Base-by-base conservation (phyloP, 2,329 filamentous ascomycete species). In the Microcera coccophila region DNA sequence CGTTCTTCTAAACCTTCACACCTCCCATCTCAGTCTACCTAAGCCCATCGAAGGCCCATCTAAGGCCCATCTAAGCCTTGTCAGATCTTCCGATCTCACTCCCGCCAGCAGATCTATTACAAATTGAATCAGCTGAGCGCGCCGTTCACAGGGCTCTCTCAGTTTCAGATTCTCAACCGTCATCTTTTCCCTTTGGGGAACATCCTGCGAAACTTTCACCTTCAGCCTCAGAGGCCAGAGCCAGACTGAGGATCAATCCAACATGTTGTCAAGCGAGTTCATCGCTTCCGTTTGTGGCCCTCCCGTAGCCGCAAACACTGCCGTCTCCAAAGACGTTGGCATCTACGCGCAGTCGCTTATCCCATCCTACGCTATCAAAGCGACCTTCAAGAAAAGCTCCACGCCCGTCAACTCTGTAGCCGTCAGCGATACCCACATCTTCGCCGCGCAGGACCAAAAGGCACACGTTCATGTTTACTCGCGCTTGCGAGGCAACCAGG, bases 401-500 rank as follows among this genome's bases (percentile, higher is more conserved):
- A 82, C 84, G n/a, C 76, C 84, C 19, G 72, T 77, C 44, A 87
- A 91, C 64, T 85, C 87, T 55, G 71, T 98, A 42, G 90, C 89
- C 21, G 76, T 90, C 55, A 94, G 78, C 65, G 74, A 79, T 34
- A 84, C 84, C 16, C 93, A 98, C 63, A 76, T 97, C 36, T 98
- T 95, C 63, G 85, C 90, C 4, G 91, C 89, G 4, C 93, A 98
- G 64, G 78, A 85, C 38, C 90, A 90, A 52, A 97, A 95, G 66
- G 88, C 90, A 0, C 87, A 95, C 32, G 78, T 98, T 2, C 88
- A 97, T 67, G 89, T 98, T 42, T 98, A 97, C 68, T 90, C 80
- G 44, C 79, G 90, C 42, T 76, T 82, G 45, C 86, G 87, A 50
- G 87, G 87, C 20, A 93, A 87, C 56, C 90, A 96, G 62, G 91